These are phyloP conservation scores for Rhynchospora tenuis DNA, from an alignment of 176 grass and related monocot genomes.

Conservation along the genomic window DNA sequence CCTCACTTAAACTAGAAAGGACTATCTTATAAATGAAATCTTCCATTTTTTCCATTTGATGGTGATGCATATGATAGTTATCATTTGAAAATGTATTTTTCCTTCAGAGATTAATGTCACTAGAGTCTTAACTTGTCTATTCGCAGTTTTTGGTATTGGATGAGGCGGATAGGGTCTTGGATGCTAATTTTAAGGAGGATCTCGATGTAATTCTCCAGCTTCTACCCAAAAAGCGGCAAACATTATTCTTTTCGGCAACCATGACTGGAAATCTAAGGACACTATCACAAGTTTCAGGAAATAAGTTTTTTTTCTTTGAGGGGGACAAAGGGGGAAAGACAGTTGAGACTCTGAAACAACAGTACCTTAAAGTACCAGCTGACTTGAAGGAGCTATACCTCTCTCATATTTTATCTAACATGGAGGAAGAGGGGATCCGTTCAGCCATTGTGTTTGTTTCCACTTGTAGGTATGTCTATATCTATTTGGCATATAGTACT, in stretches of 20 bases:
- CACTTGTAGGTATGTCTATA: conserved; percentile 59
- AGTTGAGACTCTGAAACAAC: conserved; percentile 70
- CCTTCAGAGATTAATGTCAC: neutral
- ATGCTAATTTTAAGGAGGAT: conserved; percentile 88
- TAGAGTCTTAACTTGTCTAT: conserved; percentile 11
- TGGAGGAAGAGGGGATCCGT: conserved; percentile 48
- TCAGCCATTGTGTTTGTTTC: conserved; percentile 82
- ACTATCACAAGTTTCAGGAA: conserved; percentile 74
- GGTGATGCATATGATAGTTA: neutral
- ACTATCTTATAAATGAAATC: neutral
- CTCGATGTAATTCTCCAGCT: conserved; percentile 68
- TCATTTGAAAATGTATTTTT: neutral
- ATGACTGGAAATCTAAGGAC: conserved; percentile 77
- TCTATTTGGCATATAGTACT: neutral
- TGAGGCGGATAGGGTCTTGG: conserved; percentile 86
- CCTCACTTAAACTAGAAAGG: neutral
- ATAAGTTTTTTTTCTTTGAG: conserved; percentile 79
- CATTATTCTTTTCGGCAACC: conserved; percentile 92
- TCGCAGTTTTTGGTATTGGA: conserved; percentile 92
- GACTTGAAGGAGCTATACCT: conserved; percentile 82
- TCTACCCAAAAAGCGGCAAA: conserved; percentile 75
- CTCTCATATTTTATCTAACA: conserved; percentile 63
- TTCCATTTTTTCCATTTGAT: neutral
- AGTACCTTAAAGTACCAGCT: conserved; percentile 55
- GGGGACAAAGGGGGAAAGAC: conserved; percentile 91